A percentile compares a stretch with the other conserved stretches of the same genome.
Conservation (phyloP, 1,139 yeast genomes). For the Hemisphaericaspora subhashii region DNA sequence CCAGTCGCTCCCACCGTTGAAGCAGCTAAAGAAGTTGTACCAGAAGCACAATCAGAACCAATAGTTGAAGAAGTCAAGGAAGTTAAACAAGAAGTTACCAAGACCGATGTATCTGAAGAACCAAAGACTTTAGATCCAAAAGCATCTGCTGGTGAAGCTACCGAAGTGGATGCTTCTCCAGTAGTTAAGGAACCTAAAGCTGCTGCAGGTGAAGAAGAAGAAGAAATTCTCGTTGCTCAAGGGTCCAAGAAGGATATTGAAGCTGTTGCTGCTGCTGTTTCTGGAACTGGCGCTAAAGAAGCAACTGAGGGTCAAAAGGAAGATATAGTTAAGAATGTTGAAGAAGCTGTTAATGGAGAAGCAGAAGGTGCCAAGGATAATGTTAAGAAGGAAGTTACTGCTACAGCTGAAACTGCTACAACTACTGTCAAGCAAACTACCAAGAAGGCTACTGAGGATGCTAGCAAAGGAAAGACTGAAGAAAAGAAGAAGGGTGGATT, state of each 20-base stretch:
- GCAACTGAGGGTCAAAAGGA: slow-evolving; percentile 42
- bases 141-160: slow-evolving; percentile 19
- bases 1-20: not conserved
- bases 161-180: slow-evolving; percentile 29
- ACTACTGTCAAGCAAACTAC: slow-evolving; percentile 5
- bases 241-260: slow-evolving; percentile 34
- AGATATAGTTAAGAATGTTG: slow-evolving; percentile 21
- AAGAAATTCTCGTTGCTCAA: slow-evolving; percentile 44
- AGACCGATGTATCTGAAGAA: slow-evolving; percentile 16
- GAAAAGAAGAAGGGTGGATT: slow-evolving; percentile 19
- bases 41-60: slow-evolving; percentile 3
- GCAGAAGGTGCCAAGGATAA: slow-evolving; percentile 5
- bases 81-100: slow-evolving; percentile 6
- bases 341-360: slow-evolving; percentile 12
- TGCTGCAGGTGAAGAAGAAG: slow-evolving; percentile 22
- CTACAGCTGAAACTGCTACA: slow-evolving; percentile 5
- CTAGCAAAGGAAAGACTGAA: slow-evolving; percentile 10
- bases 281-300: slow-evolving; percentile 40
- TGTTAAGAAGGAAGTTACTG: slow-evolving; percentile 8
- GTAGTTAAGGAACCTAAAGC: slow-evolving; percentile 14
- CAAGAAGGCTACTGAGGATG: slow-evolving; percentile 8
- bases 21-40: slow-evolving; percentile 3
- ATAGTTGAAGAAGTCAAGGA: slow-evolving; percentile 11
- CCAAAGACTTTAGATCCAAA: slow-evolving; percentile 34
- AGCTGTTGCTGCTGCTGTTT: slow-evolving; percentile 39